A percentile compares a stretch with the other conserved stretches of the same genome.
Conservation (phyloP, 106 monocot species). For the Posidonia australis region DNA sequence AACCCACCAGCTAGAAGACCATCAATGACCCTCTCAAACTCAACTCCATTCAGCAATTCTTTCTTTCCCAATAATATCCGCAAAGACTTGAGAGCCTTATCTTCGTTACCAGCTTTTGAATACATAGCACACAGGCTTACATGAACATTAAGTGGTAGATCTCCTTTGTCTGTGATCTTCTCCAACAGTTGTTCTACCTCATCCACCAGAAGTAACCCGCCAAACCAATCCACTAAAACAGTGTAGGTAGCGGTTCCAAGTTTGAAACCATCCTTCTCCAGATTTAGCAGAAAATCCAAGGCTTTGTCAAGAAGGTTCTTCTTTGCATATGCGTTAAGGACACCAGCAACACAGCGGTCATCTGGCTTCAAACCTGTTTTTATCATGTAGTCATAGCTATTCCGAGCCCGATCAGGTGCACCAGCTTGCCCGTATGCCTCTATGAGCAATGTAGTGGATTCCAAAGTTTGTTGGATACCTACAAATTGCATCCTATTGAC, state of each 20-base stretch:
- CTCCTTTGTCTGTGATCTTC: conserved; percentile 43
- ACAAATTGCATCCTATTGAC: conserved; percentile 55
- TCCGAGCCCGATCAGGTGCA: conserved; percentile 46
- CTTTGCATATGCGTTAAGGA: conserved; percentile 50
- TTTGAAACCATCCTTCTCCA: conserved; percentile 65
- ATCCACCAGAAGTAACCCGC: conserved; percentile 58
- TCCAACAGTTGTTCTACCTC: conserved; percentile 59
- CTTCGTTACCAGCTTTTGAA: conserved; percentile 25
- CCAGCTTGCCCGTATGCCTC: conserved; percentile 44
- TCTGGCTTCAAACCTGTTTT: conserved; percentile 43
- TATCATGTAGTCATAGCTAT: conserved; percentile 49
- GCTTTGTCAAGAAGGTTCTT: conserved; percentile 80
- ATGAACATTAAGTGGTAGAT: conserved; percentile 43
- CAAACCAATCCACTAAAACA: conserved; percentile 73
- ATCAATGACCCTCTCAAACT: conserved; percentile 57
- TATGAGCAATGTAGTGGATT: conserved; percentile 39
- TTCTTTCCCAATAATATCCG: conserved; percentile 54
- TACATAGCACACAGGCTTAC: conserved; percentile 79
- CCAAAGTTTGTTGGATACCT: conserved; percentile 39
- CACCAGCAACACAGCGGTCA: conserved; percentile 50
- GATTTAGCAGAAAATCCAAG: conserved; percentile 45
- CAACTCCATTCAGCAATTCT: conserved; percentile 27
- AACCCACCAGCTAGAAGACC: conserved; percentile 53
- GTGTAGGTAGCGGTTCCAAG: conserved; percentile 41
- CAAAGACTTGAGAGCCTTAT: conserved; percentile 36